Conservation (phyloP, 306 rosid genomes). For the Quercus cerris region DNA sequence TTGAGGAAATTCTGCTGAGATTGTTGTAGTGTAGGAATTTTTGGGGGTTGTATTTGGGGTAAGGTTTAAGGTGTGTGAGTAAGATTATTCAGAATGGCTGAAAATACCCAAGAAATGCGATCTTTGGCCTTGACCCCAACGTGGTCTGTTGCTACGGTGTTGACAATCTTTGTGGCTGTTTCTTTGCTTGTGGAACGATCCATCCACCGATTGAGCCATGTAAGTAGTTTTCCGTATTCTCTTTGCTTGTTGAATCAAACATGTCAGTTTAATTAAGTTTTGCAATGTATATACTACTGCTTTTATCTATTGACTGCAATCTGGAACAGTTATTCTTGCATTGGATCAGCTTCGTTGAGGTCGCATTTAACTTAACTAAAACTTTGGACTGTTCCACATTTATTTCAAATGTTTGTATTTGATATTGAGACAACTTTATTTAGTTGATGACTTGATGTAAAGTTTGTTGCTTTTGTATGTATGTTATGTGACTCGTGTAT, state of each 20-base stretch:
- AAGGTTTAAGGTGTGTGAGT: conserved; percentile 22
- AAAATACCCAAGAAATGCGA: conserved; percentile 52
- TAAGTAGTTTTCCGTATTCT: conserved; percentile 26
- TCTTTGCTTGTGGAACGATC: conserved; percentile 93
- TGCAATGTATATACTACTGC: not conserved
- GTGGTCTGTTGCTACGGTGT: conserved; percentile 96
- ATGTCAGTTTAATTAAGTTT: not conserved
- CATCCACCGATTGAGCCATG: conserved; percentile 65
- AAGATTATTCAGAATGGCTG: conserved; percentile 50
- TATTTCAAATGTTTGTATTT: not conserved
- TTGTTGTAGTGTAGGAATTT: not conserved
- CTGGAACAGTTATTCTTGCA: not conserved
- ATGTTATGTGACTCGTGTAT: not conserved
- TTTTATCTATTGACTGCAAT: not conserved
- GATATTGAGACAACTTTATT: not conserved
- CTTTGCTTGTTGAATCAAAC: not conserved
- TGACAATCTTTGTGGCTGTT: conserved; percentile 82
- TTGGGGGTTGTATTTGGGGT: not conserved
- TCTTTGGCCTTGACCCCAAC: conserved; percentile 98
- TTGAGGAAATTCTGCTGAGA: not conserved
- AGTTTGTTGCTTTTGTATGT: not conserved
- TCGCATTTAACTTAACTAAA: not conserved
- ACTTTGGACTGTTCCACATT: not conserved
- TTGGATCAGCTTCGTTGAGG: not conserved
- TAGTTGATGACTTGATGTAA: conserved; percentile 1